Conservation (phyloP, 768 basidiomycete species). For the Agrocybe praecox region DNA sequence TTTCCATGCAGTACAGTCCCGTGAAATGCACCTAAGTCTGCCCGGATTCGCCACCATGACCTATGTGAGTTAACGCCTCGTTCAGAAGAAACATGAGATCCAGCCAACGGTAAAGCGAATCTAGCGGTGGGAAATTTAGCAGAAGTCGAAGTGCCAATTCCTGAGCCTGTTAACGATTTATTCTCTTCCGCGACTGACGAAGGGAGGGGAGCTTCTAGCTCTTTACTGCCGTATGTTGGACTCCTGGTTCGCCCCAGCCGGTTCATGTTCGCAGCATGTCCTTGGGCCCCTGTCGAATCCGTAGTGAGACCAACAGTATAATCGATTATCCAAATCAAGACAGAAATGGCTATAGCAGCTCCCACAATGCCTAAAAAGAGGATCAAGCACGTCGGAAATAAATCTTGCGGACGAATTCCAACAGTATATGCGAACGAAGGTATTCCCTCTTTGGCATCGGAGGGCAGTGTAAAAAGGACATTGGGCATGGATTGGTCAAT, state of each 20-base stretch:
- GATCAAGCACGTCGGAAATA: slow-evolving; percentile 81
- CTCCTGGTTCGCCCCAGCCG: slow-evolving; percentile 35
- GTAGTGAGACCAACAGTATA: slow-evolving; percentile 43
- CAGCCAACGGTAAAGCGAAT: slow-evolving; percentile 34
- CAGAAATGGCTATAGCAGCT: slow-evolving; percentile 67
- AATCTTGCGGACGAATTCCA: slow-evolving; percentile 79
- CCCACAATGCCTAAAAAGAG: slow-evolving; percentile 83
- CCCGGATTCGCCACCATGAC: slow-evolving; percentile 57
- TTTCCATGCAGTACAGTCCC: slow-evolving; percentile 85
- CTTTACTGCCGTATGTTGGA: slow-evolving; percentile 50
- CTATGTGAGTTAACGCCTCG: slow-evolving; percentile 39
- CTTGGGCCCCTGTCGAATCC: slow-evolving; percentile 19
- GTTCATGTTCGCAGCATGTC: slow-evolving; percentile 15
- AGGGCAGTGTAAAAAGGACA: slow-evolving; percentile 70
- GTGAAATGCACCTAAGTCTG: slow-evolving; percentile 77
- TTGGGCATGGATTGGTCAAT: slow-evolving; percentile 72
- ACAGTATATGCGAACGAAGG: slow-evolving; percentile 82
- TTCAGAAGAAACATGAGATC: slow-evolving; percentile 25
- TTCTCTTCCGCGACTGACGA: slow-evolving; percentile 43
- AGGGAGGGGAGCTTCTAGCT: slow-evolving; percentile 23
- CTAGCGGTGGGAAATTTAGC: slow-evolving; percentile 35
- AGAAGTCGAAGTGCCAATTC: slow-evolving; percentile 32
- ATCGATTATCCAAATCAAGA: slow-evolving; percentile 76
- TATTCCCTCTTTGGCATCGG: slow-evolving; percentile 67
- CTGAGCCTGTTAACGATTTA: slow-evolving; percentile 42